A percentile compares a stretch with the other conserved stretches of the same genome.
phyloP scores from a whole-genome alignment of 805 yeast genomes.

The Starmerella kuoi region DNA sequence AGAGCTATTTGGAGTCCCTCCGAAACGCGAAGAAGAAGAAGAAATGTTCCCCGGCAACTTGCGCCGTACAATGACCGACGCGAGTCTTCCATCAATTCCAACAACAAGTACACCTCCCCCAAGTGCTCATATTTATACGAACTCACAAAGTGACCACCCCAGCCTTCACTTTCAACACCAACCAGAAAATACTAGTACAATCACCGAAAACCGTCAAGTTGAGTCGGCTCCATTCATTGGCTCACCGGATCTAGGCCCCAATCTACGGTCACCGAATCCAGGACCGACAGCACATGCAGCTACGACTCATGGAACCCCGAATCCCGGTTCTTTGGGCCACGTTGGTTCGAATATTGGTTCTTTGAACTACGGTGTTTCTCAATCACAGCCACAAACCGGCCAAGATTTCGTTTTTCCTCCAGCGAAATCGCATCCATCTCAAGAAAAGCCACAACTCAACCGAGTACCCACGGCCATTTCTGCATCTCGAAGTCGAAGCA shows the following conservation, averaged over 20 bases:
- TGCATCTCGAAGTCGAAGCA: conserved; percentile 9
- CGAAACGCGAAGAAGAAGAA: conserved; percentile 27
- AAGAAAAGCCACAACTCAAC: conserved; percentile 12
- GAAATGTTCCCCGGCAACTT: conserved; percentile 15
- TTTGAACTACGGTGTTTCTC: too few species aligned
- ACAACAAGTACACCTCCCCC: too few species aligned
- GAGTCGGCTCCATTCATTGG: background rate
- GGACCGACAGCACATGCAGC: too few species aligned
- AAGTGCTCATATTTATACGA: too few species aligned
- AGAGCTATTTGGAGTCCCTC: conserved; percentile 50
- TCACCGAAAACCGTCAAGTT: background rate
- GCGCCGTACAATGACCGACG: conserved; percentile 4
- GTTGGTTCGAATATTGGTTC: background rate
- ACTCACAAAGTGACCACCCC: too few species aligned
- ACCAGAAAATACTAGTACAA: too few species aligned
- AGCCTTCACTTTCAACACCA: too few species aligned
- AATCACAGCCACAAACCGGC: too few species aligned
- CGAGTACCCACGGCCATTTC: conserved; percentile 7
- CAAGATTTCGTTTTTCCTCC: conserved; percentile 1
- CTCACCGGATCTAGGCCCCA: background rate
- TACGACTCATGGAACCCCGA: too few species aligned
- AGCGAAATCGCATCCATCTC: conserved; percentile 15
- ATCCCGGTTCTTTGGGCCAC: too few species aligned
- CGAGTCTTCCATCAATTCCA: too few species aligned
- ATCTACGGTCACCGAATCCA: background rate